phyloP scores from a whole-genome alignment of 805 yeast species.

The Metschnikowia cubensis region DNA sequence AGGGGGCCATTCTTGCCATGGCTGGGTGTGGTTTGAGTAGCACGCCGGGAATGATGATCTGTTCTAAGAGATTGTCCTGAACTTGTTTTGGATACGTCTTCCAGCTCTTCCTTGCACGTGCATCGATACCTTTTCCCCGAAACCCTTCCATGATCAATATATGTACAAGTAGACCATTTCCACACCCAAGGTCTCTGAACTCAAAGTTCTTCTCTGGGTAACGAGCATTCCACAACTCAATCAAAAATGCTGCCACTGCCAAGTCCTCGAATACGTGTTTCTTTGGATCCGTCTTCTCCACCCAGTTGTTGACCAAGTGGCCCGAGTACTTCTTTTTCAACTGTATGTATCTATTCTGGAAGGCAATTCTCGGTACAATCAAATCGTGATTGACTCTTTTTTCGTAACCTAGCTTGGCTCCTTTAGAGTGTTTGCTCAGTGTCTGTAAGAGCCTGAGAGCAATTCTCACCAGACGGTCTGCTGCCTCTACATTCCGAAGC shows the following conservation, averaged over 20 bases:
- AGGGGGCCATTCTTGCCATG: constrained; percentile 48
- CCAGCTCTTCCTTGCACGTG: constrained; percentile 89
- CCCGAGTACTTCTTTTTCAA: constrained; percentile 82
- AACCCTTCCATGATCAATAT: constrained; percentile 76
- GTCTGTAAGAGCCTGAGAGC: constrained; percentile 79
- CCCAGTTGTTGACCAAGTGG: constrained; percentile 74
- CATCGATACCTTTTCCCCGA: constrained; percentile 82
- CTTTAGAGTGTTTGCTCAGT: constrained; percentile 76
- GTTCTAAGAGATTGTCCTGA: constrained; percentile 58
- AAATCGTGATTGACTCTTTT: constrained; percentile 86
- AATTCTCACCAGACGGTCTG: constrained; percentile 71
- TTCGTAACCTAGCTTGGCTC: constrained; percentile 78
- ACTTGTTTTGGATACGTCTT: constrained; percentile 62
- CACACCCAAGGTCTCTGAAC: constrained; percentile 91
- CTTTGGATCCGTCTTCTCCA: constrained; percentile 90
- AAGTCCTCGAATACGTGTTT: constrained; percentile 96
- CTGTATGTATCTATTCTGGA: constrained; percentile 76
- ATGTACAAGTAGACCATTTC: constrained; percentile 83
- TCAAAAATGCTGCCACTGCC: constrained; percentile 90
- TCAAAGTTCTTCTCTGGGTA: constrained; percentile 49
- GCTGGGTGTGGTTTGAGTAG: constrained; percentile 69
- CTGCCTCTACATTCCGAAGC: constrained; percentile 30
- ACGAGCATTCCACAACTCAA: constrained; percentile 70
- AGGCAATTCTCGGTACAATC: constrained; percentile 75
- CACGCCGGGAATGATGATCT: constrained; percentile 76